Base-by-base conservation (phyloP, 1,284 basidiomycete genomes). In the Boletellus deceptivus region DNA sequence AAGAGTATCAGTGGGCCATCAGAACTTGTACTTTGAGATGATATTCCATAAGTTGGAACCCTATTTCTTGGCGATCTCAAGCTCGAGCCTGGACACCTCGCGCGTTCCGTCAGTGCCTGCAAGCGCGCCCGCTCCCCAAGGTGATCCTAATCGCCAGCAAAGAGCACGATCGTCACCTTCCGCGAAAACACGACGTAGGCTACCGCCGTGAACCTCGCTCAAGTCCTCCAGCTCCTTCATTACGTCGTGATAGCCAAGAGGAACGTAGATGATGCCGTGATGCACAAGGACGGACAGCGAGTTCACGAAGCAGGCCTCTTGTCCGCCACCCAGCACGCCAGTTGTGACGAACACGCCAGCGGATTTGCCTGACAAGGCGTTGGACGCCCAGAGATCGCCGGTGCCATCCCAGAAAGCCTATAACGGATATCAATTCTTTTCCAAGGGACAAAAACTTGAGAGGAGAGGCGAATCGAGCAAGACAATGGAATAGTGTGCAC, bases 221-320 rank as follows among this genome's bases (percentile, higher is more conserved):
- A 76, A 33, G 64, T 75, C 11, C 13, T 43, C 29, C 29, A 43
- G 8, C 4, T 31, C 33, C 42, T 9, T 43, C 42, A 43, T 13
- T 29, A 67, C 53, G 49, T 71, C 55, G 36, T 64, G 67, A 70
- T 77, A 83, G 8, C 78, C 80, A 47, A 80, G 70, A 14, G 80
- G 79, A 7, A 80, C 75, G 61, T 68, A 81, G 55, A 70, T 63
- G 50, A 79, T 72, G 13, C 78, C 78, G 54, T 80, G 80, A 64
- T 84, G 81, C n/a, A 69, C 65, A 49, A 83, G 71, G 57, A 78
- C 82, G 16, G 80, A 80, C 39, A 83, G 53, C 40, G 75, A 70
- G 53, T 68, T 75, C 39, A 77, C 54, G 43, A 71, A 63, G 39
- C 81, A 83, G 2, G 73, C 62, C 54, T 75, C 75, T 33, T 76